Evolutionary conservation across 257 asterid species (phyloP).

Genomic region (Parsonsia alboflavescens): DNA sequence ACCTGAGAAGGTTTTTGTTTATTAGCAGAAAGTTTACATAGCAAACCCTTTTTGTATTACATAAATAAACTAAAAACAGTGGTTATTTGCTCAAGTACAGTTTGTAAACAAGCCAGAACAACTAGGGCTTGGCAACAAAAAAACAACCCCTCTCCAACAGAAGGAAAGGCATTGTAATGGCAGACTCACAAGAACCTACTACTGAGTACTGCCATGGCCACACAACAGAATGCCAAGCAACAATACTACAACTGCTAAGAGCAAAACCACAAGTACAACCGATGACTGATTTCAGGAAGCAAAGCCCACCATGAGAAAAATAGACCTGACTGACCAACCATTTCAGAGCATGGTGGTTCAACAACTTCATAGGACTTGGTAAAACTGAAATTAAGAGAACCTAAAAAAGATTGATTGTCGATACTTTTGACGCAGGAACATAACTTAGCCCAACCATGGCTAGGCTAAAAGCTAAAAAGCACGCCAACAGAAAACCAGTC

Average conservation of each 20-base stretch:
- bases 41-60: constrained; percentile 5
- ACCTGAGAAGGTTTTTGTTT: constrained; percentile 7
- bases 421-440: neutral
- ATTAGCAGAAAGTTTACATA: constrained; percentile 8
- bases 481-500: constrained; percentile 17
- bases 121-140: constrained; percentile 48
- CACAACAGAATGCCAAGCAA: constrained; percentile 39
- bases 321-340: constrained; percentile 27
- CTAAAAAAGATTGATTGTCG: constrained; percentile 11
- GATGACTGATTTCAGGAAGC: constrained; percentile 1
- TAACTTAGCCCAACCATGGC: constrained; percentile 20
- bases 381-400: constrained; percentile 23
- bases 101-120: constrained; percentile 59
- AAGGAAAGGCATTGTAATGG: constrained; percentile 40
- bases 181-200: constrained; percentile 24
- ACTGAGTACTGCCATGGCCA: constrained; percentile 57
- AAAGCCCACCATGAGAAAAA: constrained; percentile 21
- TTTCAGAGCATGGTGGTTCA: constrained; percentile 14
- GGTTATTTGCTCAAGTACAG: constrained; percentile 38
- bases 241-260: constrained; percentile 36
- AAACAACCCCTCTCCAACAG: constrained; percentile 37
- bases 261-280: constrained; percentile 24
- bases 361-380: constrained; percentile 22
- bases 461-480: constrained; percentile 37
- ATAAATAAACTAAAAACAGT: neutral